Evolutionary conservation across 805 yeast genomes (phyloP).

Genomic region (Zygosaccharomyces siamensis): DNA sequence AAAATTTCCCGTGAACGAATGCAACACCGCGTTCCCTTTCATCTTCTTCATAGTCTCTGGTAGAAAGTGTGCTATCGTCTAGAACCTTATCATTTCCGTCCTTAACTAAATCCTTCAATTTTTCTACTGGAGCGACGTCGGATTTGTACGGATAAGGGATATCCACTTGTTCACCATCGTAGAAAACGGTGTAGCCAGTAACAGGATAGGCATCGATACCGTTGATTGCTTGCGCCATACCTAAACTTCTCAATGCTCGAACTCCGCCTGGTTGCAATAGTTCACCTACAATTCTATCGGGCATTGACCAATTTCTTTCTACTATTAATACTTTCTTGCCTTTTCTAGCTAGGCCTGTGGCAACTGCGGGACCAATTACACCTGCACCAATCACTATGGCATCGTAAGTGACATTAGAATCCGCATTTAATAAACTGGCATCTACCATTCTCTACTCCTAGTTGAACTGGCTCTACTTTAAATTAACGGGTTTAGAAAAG

Average conservation of each 20-base stretch:
- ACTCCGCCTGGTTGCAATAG: constrained; percentile 96
- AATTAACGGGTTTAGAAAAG: background rate
- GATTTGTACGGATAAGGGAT: constrained; percentile 72
- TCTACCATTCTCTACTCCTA: constrained; percentile 10
- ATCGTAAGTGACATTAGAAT: constrained; percentile 48
- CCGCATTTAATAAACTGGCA: constrained; percentile 28
- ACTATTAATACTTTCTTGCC: constrained; percentile 72
- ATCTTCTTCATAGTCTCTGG: constrained; percentile 52
- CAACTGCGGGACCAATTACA: constrained; percentile 90
- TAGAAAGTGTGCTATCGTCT: constrained; percentile 47
- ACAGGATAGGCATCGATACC: constrained; percentile 63
- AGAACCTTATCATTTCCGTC: constrained; percentile 54
- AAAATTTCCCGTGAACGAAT: constrained; percentile 88
- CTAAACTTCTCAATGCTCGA: constrained; percentile 73
- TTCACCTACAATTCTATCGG: constrained; percentile 97
- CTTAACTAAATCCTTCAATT: constrained; percentile 51
- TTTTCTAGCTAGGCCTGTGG: constrained; percentile 83
- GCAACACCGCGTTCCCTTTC: constrained; percentile 68
- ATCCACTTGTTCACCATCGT: constrained; percentile 49
- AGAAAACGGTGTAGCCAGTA: constrained; percentile 76
- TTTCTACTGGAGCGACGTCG: constrained; percentile 41
- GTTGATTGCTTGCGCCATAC: constrained; percentile 59
- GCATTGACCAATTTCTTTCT: constrained; percentile 88
- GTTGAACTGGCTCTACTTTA: background rate
- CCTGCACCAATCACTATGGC: constrained; percentile 98